Conservation (phyloP, 2,329 filamentous ascomycete genomes). For the Stemphylium vesicarium region DNA sequence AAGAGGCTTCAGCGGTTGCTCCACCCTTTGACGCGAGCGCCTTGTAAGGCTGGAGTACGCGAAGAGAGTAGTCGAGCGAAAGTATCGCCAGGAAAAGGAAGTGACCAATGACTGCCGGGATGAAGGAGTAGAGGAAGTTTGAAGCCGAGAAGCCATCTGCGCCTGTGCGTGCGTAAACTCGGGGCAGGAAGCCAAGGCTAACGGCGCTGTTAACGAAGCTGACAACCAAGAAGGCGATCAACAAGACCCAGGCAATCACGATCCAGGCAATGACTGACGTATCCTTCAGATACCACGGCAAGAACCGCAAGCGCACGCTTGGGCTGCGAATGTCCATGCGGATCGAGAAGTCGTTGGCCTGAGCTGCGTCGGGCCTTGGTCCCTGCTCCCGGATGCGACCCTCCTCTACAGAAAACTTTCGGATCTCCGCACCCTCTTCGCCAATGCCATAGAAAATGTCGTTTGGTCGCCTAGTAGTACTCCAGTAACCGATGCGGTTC, state of each 20-base stretch:
- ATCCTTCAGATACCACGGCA: conserved; percentile 78
- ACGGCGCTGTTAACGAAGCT: conserved; percentile 77
- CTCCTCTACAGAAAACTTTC: conserved; percentile 58
- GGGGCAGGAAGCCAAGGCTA: conserved; percentile 72
- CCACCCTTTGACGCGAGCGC: conserved; percentile 66
- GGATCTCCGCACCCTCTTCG: conserved; percentile 61
- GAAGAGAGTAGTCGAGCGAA: conserved; percentile 68
- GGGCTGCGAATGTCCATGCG: conserved; percentile 60
- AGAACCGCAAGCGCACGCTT: conserved; percentile 67
- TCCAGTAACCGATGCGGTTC: conserved; percentile 87
- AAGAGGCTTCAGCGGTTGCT: conserved; percentile 65
- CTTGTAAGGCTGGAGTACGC: conserved; percentile 72
- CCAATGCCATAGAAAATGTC: conserved; percentile 82
- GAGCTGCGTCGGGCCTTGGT: conserved; percentile 21
- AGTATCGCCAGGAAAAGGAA: conserved; percentile 71
- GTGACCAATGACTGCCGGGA: conserved; percentile 72
- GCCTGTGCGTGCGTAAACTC: conserved; percentile 66
- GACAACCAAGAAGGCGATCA: conserved; percentile 68
- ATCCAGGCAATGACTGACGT: conserved; percentile 70
- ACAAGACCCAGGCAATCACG: conserved; percentile 48
- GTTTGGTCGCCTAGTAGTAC: conserved; percentile 66
- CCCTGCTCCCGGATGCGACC: conserved; percentile 57
- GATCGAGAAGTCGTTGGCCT: conserved; percentile 50
- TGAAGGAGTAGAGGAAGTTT: conserved; percentile 84
- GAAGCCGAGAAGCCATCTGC: conserved; percentile 76